Base-by-base conservation (phyloP, 257 asterid genomes). In the Ilex asprella region DNA sequence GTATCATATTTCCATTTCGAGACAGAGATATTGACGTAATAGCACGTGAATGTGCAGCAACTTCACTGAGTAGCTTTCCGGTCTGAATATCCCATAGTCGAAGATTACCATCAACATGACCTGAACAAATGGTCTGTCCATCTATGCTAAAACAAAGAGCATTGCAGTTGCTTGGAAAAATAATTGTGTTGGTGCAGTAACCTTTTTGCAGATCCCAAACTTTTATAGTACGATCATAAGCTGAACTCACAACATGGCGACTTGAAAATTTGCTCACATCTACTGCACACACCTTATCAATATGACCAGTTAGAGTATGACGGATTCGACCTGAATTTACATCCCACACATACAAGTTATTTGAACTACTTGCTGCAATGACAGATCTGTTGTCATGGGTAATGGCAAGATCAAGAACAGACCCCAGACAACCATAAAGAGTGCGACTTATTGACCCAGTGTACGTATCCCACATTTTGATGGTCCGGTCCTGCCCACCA, bases 191-290 rank as follows among this genome's bases (percentile, higher is more conserved):
- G 15, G 72, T 81, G 60, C 95, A 84, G 62, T 85, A 92, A 54
- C 99, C 99, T 53, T 76, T 89, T 74, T 81, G 86, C 70, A 92
- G 86, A 75, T 92, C 97, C 99, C 99, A 92, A 51, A 92, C 84
- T 77, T 92, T 92, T 16, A 92, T 92, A 0, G 99, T 92, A 16
- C 95, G 93, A 61, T 92, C 99, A 79, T 92, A 85, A 14, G 96
- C 96, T 43, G 97, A 86, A 65, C 97, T 92, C 44, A 82, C 94
- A 10, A 86, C 88, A 67, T 68, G 69, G 21, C 96, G 95, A 31
- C 75, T 79, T 1, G 99, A 89, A 61, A 83, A 75, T 76, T 78
- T 85, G 79, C 91, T 85, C 3, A 79, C 89, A 63, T 92, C 99
- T 39, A 89, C 99, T 0, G 97, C 96, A 64, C 91, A 85, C 31